Evolutionary conservation across 495 filamentous ascomycete genomes (phyloP), one percentile per base, ranked within the genome.

Genomic region (Bombardia bombarda): DNA sequence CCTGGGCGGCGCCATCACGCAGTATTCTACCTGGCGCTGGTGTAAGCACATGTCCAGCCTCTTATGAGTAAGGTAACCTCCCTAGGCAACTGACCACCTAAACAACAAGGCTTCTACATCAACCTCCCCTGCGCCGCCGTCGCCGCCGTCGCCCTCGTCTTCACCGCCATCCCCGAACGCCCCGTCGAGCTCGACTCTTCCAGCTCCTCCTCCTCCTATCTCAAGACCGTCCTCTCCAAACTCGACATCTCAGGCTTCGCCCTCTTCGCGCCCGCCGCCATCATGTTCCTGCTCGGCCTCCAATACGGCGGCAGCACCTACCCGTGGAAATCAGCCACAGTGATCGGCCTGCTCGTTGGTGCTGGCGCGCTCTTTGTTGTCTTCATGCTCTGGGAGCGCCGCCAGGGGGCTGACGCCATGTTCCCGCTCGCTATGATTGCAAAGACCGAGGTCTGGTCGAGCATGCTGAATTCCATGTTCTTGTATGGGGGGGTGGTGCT

Each of bases 241-340:
- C 61, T 89, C 20, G 87, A 92, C 60, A 65, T 78, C 2, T 40
- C 73, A 2, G 87, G 87, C 3, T 81, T 76, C 1, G 3, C 68
- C 0, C 47, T 80, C 33, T 80, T 92, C 54, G 53, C 87, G 2
- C 83, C 85, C 1, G 70, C 69, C 6, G 73, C 89, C 9, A 65
- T 87, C 38, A 81, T 78, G 49, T 61, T 88, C 5, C 55, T 92
- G 18, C 63, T 92, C 0, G 87, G 83, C 0, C 68, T 93, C 8
- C 82, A 90, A 51, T 92, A 84, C 83, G 86, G 86, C 32, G 86
- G 86, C 1, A 69, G 67, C 3, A 69, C 65, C 23, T 83, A 84
- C 45, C 45, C 63, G 1, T 90, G 86, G 86, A 56, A 51, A 23
- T 68, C 67, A 38, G 69, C 65, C 12, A 72, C 74, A 8, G 77